These are phyloP conservation scores for Ganoderma lucidum DNA, from an alignment of 1,284 basidiomycete genomes.

Conservation along the genomic window DNA sequence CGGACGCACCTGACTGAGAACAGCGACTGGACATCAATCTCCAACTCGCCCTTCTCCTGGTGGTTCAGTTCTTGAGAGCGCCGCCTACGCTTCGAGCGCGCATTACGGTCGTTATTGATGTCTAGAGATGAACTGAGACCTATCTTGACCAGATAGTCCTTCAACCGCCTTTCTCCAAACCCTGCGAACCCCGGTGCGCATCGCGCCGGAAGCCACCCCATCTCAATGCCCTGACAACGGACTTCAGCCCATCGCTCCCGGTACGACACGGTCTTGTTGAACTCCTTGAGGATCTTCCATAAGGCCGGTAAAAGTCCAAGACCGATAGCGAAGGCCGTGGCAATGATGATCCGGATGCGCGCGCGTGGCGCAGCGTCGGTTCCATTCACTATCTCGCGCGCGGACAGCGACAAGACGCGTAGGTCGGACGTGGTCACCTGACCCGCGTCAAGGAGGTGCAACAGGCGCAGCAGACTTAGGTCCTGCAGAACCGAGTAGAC, in stretches of 20 bases:
- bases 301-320: conserved; percentile 71
- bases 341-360: conserved; percentile 67
- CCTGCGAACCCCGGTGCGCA: conserved; percentile 67
- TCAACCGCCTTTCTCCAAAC: conserved; percentile 77
- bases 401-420: conserved; percentile 11
- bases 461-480: conserved; percentile 74
- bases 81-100: conserved; percentile 41
- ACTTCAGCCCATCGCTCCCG: conserved; percentile 67
- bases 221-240: conserved; percentile 71
- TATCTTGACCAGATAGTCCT: conserved; percentile 69
- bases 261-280: conserved; percentile 62
- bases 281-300: conserved; percentile 71
- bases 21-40: conserved; percentile 73
- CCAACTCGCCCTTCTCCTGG: conserved; percentile 53
- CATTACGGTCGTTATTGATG: conserved; percentile 28
- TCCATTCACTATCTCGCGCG: conserved; percentile 45
- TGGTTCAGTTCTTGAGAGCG: conserved; percentile 45
- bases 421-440: conserved; percentile 42
- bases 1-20: conserved; percentile 74
- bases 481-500: conserved; percentile 75
- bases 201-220: conserved; percentile 75
- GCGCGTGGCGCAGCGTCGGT: conserved; percentile 54
- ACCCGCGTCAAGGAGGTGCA: conserved; percentile 66
- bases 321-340: conserved; percentile 67
- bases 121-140: conserved; percentile 69